Evolutionary conservation across 2,329 filamentous ascomycete genomes (phyloP), one percentile per base, ranked within the genome.

Genomic region (Chalara sp.): DNA sequence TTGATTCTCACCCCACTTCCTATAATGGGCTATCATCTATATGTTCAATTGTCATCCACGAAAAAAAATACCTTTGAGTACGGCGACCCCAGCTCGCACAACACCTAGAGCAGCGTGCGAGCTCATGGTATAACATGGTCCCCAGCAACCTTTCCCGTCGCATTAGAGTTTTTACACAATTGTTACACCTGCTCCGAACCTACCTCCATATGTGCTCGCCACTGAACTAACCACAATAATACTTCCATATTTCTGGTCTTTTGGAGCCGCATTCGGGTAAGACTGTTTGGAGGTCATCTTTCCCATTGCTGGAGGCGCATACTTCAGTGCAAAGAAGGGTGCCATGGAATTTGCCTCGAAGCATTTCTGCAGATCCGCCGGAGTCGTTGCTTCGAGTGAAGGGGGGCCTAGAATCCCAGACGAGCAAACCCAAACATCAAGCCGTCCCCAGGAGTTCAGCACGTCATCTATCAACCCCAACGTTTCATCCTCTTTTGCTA

Each of bases 301-400:
- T 13, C 68, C 72, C 81, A 84, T 84, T 1, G 81, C 81, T 2
- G 79, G 75, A 0, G 80, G 79, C 0, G 79, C 79, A 58, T 83
- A 83, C 62, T 84, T 84, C 54, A 84, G 70, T 1, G 80, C 80
- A 58, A 81, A 83, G 69, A 84, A 84, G 2, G 81, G 79, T 6
- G 79, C 78, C 65, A 83, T 73, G 39, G 72, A 73, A 59, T 83
- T 81, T 2, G 78, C 76, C 59, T 83, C 78, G 62, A 83, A 82
- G 54, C 76, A 76, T 44, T 73, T 74, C 60, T 75, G 72, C 11
- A 84, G 67, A 58, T 81, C 78, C 8, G 68, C 65, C 0, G 80
- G 76, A 0, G 76, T 78, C 2, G 80, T 84, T 11, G 71, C 70
- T 32, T 74, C 72, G 53, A 84, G 78, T 1, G 74, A 75, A 0